A percentile compares a stretch with the other conserved stretches of the same genome.
These are phyloP conservation scores for Pugionium dolabratum DNA, from an alignment of 345 rosid genomes.

Conservation along the genomic window DNA sequence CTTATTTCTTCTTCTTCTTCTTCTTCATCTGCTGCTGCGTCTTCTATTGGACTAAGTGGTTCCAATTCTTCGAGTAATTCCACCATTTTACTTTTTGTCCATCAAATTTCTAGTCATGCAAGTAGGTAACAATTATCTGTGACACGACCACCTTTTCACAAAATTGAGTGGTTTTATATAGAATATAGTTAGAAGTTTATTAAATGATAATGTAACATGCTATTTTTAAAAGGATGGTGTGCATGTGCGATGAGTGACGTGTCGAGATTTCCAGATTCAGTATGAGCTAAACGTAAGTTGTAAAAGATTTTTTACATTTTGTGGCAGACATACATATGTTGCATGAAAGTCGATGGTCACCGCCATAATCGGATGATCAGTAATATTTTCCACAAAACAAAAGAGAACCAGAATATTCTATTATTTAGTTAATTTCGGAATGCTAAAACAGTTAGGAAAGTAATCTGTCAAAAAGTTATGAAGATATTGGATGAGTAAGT, in stretches of 20 bases:
- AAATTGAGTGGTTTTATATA: conserved; percentile 5
- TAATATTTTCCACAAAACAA: background rate
- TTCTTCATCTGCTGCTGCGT: background rate
- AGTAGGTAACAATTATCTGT: too few species aligned
- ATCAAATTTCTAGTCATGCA: background rate
- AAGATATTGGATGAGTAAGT: too few species aligned
- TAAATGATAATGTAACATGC: background rate
- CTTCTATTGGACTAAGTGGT: conserved; percentile 12
- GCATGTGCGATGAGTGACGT: conserved; percentile 34
- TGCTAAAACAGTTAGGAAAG: too few species aligned
- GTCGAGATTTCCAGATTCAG: conserved; percentile 15
- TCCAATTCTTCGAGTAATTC: conserved; percentile 35
- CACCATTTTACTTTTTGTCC: conserved; percentile 28
- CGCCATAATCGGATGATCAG: too few species aligned
- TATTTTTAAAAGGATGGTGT: background rate
- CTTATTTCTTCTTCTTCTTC: conserved; percentile 40
- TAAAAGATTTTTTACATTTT: conserved; percentile 15
- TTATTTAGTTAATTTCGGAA: too few species aligned
- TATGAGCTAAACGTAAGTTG: conserved; percentile 20
- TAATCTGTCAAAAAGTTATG: too few species aligned
- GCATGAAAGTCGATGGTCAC: background rate
- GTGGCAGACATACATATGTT: background rate
- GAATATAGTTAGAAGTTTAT: background rate
- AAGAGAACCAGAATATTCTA: background rate
- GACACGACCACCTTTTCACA: conserved; percentile 11